Evolutionary conservation across 306 rosid species (phyloP), one percentile per base, ranked within the genome.

Genomic region (Prunus padus): DNA sequence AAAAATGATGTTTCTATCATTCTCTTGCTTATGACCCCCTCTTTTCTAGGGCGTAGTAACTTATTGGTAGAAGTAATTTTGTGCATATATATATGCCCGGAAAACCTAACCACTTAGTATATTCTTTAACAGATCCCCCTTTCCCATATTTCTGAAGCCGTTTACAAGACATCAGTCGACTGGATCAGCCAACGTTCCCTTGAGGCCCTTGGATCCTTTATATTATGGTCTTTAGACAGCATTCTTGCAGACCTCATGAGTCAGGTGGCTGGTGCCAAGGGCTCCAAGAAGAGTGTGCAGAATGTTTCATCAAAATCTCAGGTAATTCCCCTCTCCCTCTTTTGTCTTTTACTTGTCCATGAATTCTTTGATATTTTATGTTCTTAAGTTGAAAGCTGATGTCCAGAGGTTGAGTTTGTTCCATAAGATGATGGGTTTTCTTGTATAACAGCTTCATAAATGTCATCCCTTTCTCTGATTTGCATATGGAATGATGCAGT

Each of bases 181-280:
- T 95, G 96, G 96, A 84, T 92, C 73, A 90, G 80, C 76, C 79
- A 85, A 62, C 89, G 81, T 25, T 81, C 93, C 15, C 73, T 81
- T 45, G 91, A 86, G 81, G 88, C 93, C 74, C 96, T 92, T 69
- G 76, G 82, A 74, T 85, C 87, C 31, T 85, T 89, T 63, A 47
- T 92, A 67, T 74, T 87, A 44, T 89, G 93, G 93, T 89, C 95
- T 64, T 60, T 92, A 70, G 98, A 95, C 76, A 74, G 91, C 79
- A 81, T 95, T 80, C 76, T 92, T 67, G 74, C 84, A 64, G 98
- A 92, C 83, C 84, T 95, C 69, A 76, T 74, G 73, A 83, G 87
- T 85, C 96, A 95, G 82, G 86, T 79, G 46, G 59, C 83, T 69
- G 84, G 75, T 76, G 79, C 87, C 31, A 92, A 92, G 85, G 96